Conservation (phyloP, 1,284 basidiomycete genomes). For the Thecaphora thlaspeos region DNA sequence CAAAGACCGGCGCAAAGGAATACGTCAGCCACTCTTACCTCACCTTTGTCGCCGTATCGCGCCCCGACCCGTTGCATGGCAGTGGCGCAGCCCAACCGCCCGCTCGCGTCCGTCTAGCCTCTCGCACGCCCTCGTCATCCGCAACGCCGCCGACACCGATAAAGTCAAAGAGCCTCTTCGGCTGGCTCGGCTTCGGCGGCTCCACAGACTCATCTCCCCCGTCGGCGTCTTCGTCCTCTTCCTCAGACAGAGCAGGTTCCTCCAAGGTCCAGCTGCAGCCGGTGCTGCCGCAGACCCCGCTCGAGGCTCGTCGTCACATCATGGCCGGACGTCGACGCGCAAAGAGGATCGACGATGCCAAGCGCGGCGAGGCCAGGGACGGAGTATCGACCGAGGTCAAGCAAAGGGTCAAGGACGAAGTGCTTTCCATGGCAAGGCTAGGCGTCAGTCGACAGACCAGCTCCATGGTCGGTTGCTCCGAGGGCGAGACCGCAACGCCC, state of each 20-base stretch:
- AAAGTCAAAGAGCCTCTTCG: no score
- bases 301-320: conserved; percentile 58
- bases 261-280: conserved; percentile 33
- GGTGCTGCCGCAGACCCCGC: conserved; percentile 49
- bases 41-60: conserved; percentile 56
- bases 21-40: conserved; percentile 59
- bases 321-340: conserved; percentile 57
- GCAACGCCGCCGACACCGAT: no score
- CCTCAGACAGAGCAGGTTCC: no score
- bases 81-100: conserved; percentile 12
- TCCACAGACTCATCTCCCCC: neutral
- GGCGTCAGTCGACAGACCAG: conserved; percentile 22
- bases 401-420: conserved; percentile 37
- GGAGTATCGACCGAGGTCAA: conserved; percentile 35
- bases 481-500: conserved; percentile 7
- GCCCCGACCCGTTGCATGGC: neutral
- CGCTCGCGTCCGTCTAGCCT: conserved; percentile 31
- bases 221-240: neutral
- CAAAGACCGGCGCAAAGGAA: conserved; percentile 32
- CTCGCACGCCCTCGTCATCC: conserved; percentile 3
- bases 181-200: no score
- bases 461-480: conserved; percentile 13
- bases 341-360: conserved; percentile 49
- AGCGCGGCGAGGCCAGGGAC: conserved; percentile 39
- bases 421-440: conserved; percentile 29